phyloP scores from a whole-genome alignment of 1,139 yeast species.

The Kodamaea arcana region DNA sequence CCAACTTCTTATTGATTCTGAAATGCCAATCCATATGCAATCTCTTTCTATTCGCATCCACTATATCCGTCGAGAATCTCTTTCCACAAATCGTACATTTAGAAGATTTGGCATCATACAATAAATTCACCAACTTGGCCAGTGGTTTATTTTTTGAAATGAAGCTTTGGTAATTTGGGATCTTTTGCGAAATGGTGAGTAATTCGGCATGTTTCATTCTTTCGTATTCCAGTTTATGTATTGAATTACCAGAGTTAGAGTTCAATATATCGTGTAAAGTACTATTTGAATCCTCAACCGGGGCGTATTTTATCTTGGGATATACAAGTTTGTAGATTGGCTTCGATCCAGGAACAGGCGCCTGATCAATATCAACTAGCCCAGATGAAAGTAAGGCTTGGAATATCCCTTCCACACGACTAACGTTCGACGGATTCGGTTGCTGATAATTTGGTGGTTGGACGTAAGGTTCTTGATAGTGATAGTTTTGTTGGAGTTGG shows the following conservation, averaged over 20 bases:
- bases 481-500: background rate
- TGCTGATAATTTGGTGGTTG: slow-evolving; percentile 1
- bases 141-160: slow-evolving; percentile 20
- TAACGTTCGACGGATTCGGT: background rate
- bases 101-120: slow-evolving; percentile 63
- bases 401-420: slow-evolving; percentile 18
- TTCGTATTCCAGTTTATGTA: slow-evolving; percentile 20
- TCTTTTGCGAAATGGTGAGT: slow-evolving; percentile 18
- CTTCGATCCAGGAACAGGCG: slow-evolving; percentile 40
- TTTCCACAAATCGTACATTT: slow-evolving; percentile 91
- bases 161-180: slow-evolving; percentile 32
- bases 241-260: slow-evolving; percentile 14
- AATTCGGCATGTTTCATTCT: slow-evolving; percentile 26
- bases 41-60: slow-evolving; percentile 52
- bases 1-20: slow-evolving; percentile 75
- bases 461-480: background rate
- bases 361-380: slow-evolving; percentile 38
- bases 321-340: slow-evolving; percentile 34
- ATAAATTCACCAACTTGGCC: slow-evolving; percentile 20
- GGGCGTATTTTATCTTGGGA: slow-evolving; percentile 31
- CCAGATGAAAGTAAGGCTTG: slow-evolving; percentile 34
- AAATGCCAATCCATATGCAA: slow-evolving; percentile 94
- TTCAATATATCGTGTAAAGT: slow-evolving; percentile 33
- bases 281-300: slow-evolving; percentile 20
- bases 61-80: slow-evolving; percentile 62